These are phyloP conservation scores for Russula olivacea DNA, from an alignment of 768 basidiomycete species.

Conservation along the genomic window DNA sequence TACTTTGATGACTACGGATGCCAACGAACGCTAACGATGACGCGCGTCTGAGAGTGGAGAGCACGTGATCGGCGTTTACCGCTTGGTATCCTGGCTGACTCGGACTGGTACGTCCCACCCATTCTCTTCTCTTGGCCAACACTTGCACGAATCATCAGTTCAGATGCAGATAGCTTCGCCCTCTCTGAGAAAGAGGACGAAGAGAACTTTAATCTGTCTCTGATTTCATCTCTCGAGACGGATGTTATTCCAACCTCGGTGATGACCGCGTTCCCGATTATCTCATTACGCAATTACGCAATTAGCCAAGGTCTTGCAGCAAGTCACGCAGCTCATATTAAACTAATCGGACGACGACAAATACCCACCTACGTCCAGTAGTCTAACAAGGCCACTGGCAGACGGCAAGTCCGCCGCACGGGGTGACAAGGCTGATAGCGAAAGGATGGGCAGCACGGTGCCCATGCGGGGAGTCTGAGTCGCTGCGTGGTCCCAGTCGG, in stretches of 20 bases:
- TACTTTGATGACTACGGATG: background rate
- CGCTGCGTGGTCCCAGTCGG: slow-evolving; percentile 65
- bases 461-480: slow-evolving; percentile 54
- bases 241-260: slow-evolving; percentile 75
- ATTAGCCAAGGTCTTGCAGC: slow-evolving; percentile 64
- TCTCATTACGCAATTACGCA: slow-evolving; percentile 58
- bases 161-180: slow-evolving; percentile 49
- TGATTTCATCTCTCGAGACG: slow-evolving; percentile 73
- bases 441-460: slow-evolving; percentile 43
- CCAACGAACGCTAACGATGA: slow-evolving; percentile 1
- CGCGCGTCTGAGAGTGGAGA: slow-evolving; percentile 53
- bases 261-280: slow-evolving; percentile 62
- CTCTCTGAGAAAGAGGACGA: slow-evolving; percentile 66
- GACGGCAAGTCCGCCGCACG: slow-evolving; percentile 3
- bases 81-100: slow-evolving; percentile 77
- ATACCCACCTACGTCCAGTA: slow-evolving; percentile 10
- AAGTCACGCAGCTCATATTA: slow-evolving; percentile 53
- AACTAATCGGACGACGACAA: slow-evolving; percentile 21
- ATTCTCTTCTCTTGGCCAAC: slow-evolving; percentile 1
- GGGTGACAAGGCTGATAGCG: background rate
- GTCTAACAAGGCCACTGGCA: slow-evolving; percentile 25
- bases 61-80: slow-evolving; percentile 79
- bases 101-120: slow-evolving; percentile 49
- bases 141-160: slow-evolving; percentile 36
- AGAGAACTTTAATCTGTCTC: slow-evolving; percentile 78